Base-by-base conservation (phyloP, 2,329 filamentous ascomycete species). In the Cryphonectria nitschkei region DNA sequence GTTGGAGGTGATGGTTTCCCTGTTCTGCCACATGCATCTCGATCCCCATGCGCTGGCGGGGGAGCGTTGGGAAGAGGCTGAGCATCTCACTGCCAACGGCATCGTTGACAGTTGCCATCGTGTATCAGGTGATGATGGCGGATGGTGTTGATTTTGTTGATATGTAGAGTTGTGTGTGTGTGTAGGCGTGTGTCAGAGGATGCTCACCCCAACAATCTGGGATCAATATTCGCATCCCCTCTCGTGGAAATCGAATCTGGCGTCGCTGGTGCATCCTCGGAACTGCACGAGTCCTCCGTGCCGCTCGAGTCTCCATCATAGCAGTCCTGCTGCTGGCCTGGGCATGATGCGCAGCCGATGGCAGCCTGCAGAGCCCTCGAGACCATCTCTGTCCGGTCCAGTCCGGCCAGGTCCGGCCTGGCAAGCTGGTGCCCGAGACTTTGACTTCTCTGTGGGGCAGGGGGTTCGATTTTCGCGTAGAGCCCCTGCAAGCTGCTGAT, bases 331-430 rank as follows among this genome's bases (percentile, higher is more conserved):
- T 63, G 62, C n/a, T 63, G 62, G 62, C 29, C 50, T 16, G 62
- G 39, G 32, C 43, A 54, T 13, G 58, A 29, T 63, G 56, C 63
- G 66, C 70, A 69, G 46, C 70, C 70, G 16, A 68, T 58, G 22
- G 70, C 70, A 62, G 68, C 67, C 34, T 72, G 70, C 22, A 69
- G 65, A 26, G 70, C 70, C 56, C 68, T 56, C 14, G 67, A 72
- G 9, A 68, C 70, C 67, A 70, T 54, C 63, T 62, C 52, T 32
- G 34, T 34, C 37, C 46, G 58, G 41, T 60, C 68, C 6, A 65
- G 29, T 22, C 69, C 67, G n/a, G 64, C 58, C 67, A 72, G 14
- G 37, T 52, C 43, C 14, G 63, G 46, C 14, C 62, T 46, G 26
- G 70, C 67, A 11, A 64, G 61, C 63, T 37, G 54, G 32, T 69